These are phyloP conservation scores for Avena eriantha DNA, from an alignment of 176 grass and related monocot species.

Conservation along the genomic window DNA sequence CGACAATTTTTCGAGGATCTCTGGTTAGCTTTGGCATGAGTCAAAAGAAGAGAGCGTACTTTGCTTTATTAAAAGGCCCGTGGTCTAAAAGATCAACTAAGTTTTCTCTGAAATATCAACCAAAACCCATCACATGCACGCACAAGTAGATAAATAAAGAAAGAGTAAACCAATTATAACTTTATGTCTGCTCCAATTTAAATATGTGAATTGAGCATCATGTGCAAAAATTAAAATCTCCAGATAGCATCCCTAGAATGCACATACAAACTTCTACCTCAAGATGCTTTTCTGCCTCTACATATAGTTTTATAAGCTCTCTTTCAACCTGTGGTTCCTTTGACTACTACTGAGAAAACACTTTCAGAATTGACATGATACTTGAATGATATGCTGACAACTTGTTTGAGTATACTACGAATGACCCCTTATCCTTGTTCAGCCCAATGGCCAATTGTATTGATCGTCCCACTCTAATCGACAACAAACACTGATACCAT, in stretches of 20 bases:
- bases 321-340: conserved; percentile 69
- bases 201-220: neutral
- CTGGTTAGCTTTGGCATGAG: conserved; percentile 60
- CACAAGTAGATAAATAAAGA: conserved; percentile 15
- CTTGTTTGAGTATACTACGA: conserved; percentile 69
- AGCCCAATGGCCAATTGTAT: conserved; percentile 75
- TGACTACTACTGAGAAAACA: conserved; percentile 24
- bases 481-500: conserved; percentile 77
- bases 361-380: conserved; percentile 23
- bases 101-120: conserved; percentile 64
- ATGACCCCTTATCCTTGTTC: conserved; percentile 74
- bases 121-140: conserved; percentile 67
- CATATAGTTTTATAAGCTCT: conserved; percentile 86
- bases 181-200: neutral
- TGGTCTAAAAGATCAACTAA: too few species aligned
- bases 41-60: neutral
- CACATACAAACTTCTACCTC: conserved; percentile 54
- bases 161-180: neutral
- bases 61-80: conserved; percentile 1
- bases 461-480: conserved; percentile 85
- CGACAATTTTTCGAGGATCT: conserved; percentile 78
- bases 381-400: conserved; percentile 37
- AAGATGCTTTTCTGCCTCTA: conserved; percentile 53
- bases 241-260: neutral
- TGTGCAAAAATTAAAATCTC: neutral